These are phyloP conservation scores for Rhizopogon parksii DNA, from an alignment of 1,284 basidiomycete species.

Conservation along the genomic window DNA sequence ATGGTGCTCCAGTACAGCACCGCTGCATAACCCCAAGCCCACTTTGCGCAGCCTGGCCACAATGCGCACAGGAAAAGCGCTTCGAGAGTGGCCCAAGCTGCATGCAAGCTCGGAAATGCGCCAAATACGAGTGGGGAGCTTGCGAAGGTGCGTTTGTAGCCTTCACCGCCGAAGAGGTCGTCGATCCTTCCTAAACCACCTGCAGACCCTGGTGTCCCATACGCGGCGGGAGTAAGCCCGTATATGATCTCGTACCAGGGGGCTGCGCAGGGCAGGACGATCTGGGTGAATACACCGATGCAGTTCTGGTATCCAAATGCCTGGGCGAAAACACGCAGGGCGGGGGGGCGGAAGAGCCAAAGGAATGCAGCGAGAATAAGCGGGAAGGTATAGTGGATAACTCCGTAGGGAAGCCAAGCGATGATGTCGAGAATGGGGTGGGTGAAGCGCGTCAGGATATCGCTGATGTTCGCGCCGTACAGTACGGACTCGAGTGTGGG, in stretches of 20 bases:
- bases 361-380: slow-evolving; percentile 74
- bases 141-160: slow-evolving; percentile 83
- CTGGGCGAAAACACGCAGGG: slow-evolving; percentile 80
- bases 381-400: slow-evolving; percentile 83
- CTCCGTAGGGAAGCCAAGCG: slow-evolving; percentile 95
- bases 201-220: slow-evolving; percentile 86
- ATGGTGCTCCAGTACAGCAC: slow-evolving; percentile 97
- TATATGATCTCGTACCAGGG: slow-evolving; percentile 99
- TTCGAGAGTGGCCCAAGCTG: slow-evolving; percentile 86
- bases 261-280: slow-evolving; percentile 87
- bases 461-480: slow-evolving; percentile 95
- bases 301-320: slow-evolving; percentile 95
- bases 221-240: slow-evolving; percentile 91
- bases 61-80: slow-evolving; percentile 94
- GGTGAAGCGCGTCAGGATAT: slow-evolving; percentile 91
- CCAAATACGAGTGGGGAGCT: slow-evolving; percentile 93
- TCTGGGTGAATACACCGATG: slow-evolving; percentile 83
- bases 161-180: slow-evolving; percentile 70
- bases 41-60: slow-evolving; percentile 69
- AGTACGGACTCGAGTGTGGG: slow-evolving; percentile 92
- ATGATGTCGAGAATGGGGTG: slow-evolving; percentile 88
- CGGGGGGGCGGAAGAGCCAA: slow-evolving; percentile 75
- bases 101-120: slow-evolving; percentile 92
- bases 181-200: slow-evolving; percentile 94
- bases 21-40: slow-evolving; percentile 82